Evolutionary conservation across 2,329 filamentous ascomycete genomes (phyloP).

Genomic region (Exophiala mesophila): DNA sequence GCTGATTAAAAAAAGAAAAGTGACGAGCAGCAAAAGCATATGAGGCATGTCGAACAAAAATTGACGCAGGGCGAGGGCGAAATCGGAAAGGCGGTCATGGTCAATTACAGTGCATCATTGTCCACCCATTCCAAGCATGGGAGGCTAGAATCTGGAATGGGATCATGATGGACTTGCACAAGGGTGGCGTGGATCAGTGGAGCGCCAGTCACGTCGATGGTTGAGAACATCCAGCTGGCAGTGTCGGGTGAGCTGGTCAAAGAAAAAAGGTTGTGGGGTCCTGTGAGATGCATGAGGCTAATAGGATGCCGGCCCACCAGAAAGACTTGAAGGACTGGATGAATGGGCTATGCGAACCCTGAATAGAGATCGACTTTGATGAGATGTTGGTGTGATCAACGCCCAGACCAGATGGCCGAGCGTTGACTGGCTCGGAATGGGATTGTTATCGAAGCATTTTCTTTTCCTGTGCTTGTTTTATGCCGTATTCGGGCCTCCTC

Average conservation of each 20-base stretch:
- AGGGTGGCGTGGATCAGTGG: slow-evolving; percentile 22
- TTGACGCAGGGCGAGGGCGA: background rate
- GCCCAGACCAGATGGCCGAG: background rate
- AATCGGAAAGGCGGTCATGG: slow-evolving; percentile 2
- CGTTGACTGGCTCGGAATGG: background rate
- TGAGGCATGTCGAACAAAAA: background rate
- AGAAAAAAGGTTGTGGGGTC: background rate
- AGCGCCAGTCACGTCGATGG: slow-evolving; percentile 12
- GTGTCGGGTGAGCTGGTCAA: slow-evolving; percentile 1
- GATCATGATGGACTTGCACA: slow-evolving; percentile 2
- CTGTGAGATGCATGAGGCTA: background rate
- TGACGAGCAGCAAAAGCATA: background rate
- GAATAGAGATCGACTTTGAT: background rate
- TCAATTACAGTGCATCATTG: slow-evolving; percentile 10
- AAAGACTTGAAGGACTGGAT: too few species aligned
- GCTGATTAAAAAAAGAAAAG: slow-evolving; percentile 1
- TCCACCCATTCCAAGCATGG: slow-evolving; percentile 4
- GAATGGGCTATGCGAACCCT: background rate
- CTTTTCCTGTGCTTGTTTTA: background rate
- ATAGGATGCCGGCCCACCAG: too few species aligned
- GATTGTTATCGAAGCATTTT: background rate
- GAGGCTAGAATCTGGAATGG: slow-evolving; percentile 14
- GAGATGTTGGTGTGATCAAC: background rate
- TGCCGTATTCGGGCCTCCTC: background rate
- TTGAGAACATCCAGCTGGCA: background rate